Evolutionary conservation across 2,329 filamentous ascomycete genomes (phyloP), one percentile per base, ranked within the genome.

Genomic region (Emergomyces orientalis): DNA sequence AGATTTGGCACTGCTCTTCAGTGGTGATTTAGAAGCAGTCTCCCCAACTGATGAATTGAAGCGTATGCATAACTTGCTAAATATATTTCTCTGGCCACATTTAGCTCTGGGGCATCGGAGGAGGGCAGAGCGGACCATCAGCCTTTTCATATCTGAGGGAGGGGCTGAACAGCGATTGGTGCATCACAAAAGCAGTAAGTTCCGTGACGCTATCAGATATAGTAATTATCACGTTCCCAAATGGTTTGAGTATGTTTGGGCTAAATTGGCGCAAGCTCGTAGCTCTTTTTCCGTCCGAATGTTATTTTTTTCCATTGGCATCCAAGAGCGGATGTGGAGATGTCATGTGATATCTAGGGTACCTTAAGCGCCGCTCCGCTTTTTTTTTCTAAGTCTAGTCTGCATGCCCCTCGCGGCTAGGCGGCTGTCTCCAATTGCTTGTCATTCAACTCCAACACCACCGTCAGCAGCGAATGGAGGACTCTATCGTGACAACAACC

Each of bases 21-120:
- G 11, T 45, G 37, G 22, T n/a, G 66, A 43, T 58, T 69, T 70
- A 6, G 67, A 56, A 3, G 65, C 22, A 49, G 65, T 59, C 13
- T 61, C 43, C 9, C 67, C 67, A 59, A 69, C 67, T 34, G 69
- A 72, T 22, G 70, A 51, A 43, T 56, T 61, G 49, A 43, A 45
- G 0, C 51, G 60, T 56, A 34, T 45, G 39, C 39, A 56, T 45
- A 61, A 9, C 37, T 49, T 37, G 39, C 25, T 61, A 47, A n/a
- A 55, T 54, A 54, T n/a, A 34, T 34, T 22, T 19, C 19, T 43
- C 60, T 32, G 49, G 11, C 34, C n/a, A 8, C 22, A 30, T 43
- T 52, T 32, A 61, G 39, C 27, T 5, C 37, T 19, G 25, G 51
- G 22, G 27, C 51, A 55, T 27, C 30, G 51, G 17, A 22, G 60